phyloP scores from a whole-genome alignment of 257 asterid species.

The Echites panduratus region DNA sequence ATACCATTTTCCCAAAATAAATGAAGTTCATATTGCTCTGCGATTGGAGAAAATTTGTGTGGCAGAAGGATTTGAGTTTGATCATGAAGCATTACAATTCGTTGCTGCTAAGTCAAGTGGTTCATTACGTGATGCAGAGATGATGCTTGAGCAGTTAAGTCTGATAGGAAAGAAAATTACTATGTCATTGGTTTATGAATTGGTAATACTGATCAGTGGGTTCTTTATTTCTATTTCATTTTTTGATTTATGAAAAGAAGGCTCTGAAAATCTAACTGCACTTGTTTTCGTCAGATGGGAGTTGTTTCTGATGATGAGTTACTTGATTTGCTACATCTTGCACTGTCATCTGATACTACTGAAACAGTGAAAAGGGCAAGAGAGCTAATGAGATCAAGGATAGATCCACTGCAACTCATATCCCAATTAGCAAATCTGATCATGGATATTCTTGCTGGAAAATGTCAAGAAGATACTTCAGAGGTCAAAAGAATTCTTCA shows the following conservation, averaged over 20 bases:
- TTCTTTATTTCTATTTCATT: neutral
- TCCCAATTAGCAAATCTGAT: slow-evolving; percentile 88
- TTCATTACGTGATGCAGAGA: slow-evolving; percentile 85
- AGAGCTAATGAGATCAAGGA: slow-evolving; percentile 70
- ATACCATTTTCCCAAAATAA: slow-evolving; percentile 51
- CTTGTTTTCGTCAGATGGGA: slow-evolving; percentile 55
- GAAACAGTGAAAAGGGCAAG: slow-evolving; percentile 76
- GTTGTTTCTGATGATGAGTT: slow-evolving; percentile 84
- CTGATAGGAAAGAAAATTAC: slow-evolving; percentile 80
- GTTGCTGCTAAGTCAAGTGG: slow-evolving; percentile 70
- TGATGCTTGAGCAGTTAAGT: slow-evolving; percentile 89
- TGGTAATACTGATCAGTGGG: slow-evolving; percentile 48
- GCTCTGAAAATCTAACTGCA: slow-evolving; percentile 9
- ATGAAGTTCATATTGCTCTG: slow-evolving; percentile 44
- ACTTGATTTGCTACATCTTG: slow-evolving; percentile 68
- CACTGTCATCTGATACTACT: slow-evolving; percentile 81
- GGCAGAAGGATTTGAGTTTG: slow-evolving; percentile 60
- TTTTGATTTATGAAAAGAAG: neutral
- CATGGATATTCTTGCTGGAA: slow-evolving; percentile 85
- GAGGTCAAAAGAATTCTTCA: slow-evolving; percentile 43
- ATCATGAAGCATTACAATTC: slow-evolving; percentile 58
- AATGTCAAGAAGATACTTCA: slow-evolving; percentile 45
- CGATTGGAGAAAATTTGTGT: slow-evolving; percentile 47
- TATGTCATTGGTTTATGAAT: slow-evolving; percentile 63
- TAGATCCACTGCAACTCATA: slow-evolving; percentile 82